Evolutionary conservation across 2,329 filamentous ascomycete species (phyloP).

Genomic region (Aspergillus ruber): DNA sequence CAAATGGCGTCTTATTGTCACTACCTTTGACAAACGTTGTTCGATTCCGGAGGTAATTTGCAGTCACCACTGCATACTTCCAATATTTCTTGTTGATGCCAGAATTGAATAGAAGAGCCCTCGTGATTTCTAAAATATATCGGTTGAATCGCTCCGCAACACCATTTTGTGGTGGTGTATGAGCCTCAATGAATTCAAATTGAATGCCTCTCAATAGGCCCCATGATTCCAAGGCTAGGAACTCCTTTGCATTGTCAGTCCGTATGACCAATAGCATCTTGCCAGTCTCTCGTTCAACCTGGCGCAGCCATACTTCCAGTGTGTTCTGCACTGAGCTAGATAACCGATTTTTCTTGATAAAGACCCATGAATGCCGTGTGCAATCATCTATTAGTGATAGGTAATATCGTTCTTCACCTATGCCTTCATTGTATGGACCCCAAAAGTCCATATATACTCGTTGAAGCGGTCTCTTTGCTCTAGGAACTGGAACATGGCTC

Average conservation of each 20-base stretch:
- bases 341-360: neutral
- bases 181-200: neutral
- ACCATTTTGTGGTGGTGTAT: neutral
- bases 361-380: neutral
- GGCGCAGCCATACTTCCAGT: neutral
- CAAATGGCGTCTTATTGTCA: neutral
- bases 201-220: neutral
- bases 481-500: neutral
- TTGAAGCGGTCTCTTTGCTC: neutral
- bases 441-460: neutral
- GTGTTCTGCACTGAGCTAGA: neutral
- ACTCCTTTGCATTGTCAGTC: neutral
- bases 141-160: neutral
- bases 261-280: neutral
- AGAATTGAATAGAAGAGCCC: neutral
- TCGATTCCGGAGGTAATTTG: neutral
- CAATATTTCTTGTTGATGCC: neutral
- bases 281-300: neutral
- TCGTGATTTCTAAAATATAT: neutral
- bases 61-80: neutral
- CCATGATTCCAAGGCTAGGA: neutral
- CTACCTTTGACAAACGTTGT: neutral
- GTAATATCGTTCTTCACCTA: neutral
- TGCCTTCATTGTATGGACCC: neutral
- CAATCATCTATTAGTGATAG: neutral